Conservation (phyloP, 495 filamentous ascomycete species). For the Penicillium antarcticum region DNA sequence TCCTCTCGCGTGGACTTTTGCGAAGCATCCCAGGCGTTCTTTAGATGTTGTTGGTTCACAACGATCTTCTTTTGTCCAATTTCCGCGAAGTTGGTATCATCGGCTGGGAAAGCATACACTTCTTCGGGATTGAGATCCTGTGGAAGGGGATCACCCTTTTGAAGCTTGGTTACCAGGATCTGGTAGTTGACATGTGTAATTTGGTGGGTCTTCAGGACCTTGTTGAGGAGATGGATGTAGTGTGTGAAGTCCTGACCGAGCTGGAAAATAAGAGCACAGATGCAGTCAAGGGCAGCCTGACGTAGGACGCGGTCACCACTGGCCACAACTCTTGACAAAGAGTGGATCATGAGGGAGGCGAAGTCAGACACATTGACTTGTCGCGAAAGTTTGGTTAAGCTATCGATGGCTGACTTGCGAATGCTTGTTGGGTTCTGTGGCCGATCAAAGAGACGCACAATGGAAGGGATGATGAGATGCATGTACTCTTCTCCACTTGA, state of each 20-base stretch:
- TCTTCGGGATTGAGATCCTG: slow-evolving; percentile 92
- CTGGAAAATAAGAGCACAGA: slow-evolving; percentile 93
- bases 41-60: slow-evolving; percentile 94
- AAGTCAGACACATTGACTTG: slow-evolving; percentile 98
- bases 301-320: slow-evolving; percentile 68
- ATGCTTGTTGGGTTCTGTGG: slow-evolving; percentile 70
- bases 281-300: slow-evolving; percentile 86
- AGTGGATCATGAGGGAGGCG: slow-evolving; percentile 91
- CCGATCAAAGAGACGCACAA: slow-evolving; percentile 88
- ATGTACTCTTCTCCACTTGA: slow-evolving; percentile 96
- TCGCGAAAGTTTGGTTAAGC: slow-evolving; percentile 86
- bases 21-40: slow-evolving; percentile 94
- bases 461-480: slow-evolving; percentile 97
- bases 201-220: slow-evolving; percentile 60
- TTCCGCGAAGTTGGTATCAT: slow-evolving; percentile 77
- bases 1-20: slow-evolving; percentile 95
- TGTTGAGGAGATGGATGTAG: slow-evolving; percentile 88
- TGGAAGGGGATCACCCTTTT: slow-evolving; percentile 88
- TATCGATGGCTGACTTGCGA: slow-evolving; percentile 88
- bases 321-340: slow-evolving; percentile 73
- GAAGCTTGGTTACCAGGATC: slow-evolving; percentile 82
- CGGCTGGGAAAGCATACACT: slow-evolving; percentile 69
- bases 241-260: slow-evolving; percentile 92
- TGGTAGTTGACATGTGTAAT: slow-evolving; percentile 87
- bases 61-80: slow-evolving; percentile 89